These are phyloP conservation scores for Mrakia blollopis DNA, from an alignment of 768 basidiomycete genomes.

Conservation along the genomic window DNA sequence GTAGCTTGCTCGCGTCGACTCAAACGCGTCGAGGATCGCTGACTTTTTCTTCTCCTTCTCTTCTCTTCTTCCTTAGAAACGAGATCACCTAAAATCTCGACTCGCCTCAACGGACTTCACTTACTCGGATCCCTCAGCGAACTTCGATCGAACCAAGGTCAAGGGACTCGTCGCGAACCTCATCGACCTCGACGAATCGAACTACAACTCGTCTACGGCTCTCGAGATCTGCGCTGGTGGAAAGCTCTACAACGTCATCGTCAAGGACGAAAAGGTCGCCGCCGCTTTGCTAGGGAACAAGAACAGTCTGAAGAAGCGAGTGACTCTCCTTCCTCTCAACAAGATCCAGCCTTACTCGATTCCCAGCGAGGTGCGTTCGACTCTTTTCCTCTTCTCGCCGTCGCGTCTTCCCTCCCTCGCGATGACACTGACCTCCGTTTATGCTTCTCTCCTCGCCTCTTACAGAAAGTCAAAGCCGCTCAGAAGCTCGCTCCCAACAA, in stretches of 20 bases:
- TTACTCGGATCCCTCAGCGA: constrained; percentile 67
- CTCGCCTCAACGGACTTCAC: constrained; percentile 68
- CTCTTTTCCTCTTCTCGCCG: neutral
- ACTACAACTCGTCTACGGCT: constrained; percentile 77
- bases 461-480: constrained; percentile 71
- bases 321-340: constrained; percentile 89
- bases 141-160: constrained; percentile 78
- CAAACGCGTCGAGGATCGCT: neutral
- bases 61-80: constrained; percentile 34
- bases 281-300: constrained; percentile 69
- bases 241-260: constrained; percentile 87
- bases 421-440: neutral
- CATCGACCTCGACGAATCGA: constrained; percentile 63
- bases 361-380: constrained; percentile 50
- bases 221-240: constrained; percentile 88
- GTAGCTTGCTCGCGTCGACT: constrained; percentile 28
- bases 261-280: constrained; percentile 83
- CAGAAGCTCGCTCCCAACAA: constrained; percentile 68
- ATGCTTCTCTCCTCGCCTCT: neutral
- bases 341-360: constrained; percentile 70
- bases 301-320: constrained; percentile 72
- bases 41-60: neutral
- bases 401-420: neutral
- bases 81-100: constrained; percentile 55
- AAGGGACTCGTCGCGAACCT: constrained; percentile 89